Base-by-base conservation (phyloP, 345 rosid species). In the Microthlaspi erraticum region DNA sequence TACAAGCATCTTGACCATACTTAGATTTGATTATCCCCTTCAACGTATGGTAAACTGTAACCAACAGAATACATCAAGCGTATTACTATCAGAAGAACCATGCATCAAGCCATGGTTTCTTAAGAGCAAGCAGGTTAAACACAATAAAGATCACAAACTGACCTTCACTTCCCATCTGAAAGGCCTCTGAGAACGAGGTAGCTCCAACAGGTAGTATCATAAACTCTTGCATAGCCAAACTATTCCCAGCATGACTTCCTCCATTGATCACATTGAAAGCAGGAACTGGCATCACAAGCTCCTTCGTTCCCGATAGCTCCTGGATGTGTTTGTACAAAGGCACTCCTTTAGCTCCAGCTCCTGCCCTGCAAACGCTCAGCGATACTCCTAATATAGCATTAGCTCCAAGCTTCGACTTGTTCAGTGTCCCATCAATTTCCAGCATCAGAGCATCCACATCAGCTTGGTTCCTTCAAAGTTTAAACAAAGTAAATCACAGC, bases 1-100 rank as follows among this genome's bases (percentile, higher is more conserved):
- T 94, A 87, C 99, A 94, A 66, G 98, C 99, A 83, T 91, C 98
- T 71, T 92, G 99, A 48, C 98, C 99, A 48, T 94, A 94, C 79
- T 92, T 94, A 19, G 77, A 75, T 82, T 88, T 90, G 78, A 91
- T 91, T 64, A 91, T 91, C 60, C 93, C 93, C 83, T 92, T 92
- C 63, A 91, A 75, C 26, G 59, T 83, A 78, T 94, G 98, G 81
- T 94, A 94, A 67, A 92, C 99, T 93, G 85, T 8, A 70, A 49
- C 8, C 60, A 49, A 71, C 43, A 45, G 53, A 36, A n/a, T 7
- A 42, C 10, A 14, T 38, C 2, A 52, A 10, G 7, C 33, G 10
- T 63, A 43, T 26, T 38, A 54, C 13, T 33, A 31, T 49, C 18
- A 59, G 11, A 57, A 23, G 7, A 48, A 20, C 7, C 23, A 43